Evolutionary conservation across 2,329 filamentous ascomycete genomes (phyloP).

Genomic region (Fusarium mexicanum): DNA sequence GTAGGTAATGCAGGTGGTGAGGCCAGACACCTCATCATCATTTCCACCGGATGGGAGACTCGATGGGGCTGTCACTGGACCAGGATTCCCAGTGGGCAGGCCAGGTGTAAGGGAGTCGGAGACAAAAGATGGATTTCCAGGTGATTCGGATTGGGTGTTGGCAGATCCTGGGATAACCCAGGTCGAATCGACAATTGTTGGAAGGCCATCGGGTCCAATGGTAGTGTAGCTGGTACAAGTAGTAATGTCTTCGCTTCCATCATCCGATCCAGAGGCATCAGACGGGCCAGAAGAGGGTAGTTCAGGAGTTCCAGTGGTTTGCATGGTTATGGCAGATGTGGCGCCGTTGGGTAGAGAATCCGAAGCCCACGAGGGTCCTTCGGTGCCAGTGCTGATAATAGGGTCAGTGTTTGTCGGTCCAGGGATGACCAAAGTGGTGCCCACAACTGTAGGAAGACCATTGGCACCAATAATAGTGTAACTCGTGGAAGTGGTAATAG

Average conservation of each 20-base stretch:
- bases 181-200: constrained; percentile 47
- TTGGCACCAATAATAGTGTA: constrained; percentile 43
- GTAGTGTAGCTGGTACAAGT: constrained; percentile 41
- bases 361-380: constrained; percentile 20
- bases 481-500: constrained; percentile 43
- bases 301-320: constrained; percentile 14
- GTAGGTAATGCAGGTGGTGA: constrained; percentile 46
- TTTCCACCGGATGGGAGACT: constrained; percentile 4
- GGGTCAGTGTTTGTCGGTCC: constrained; percentile 36
- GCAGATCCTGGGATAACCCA: constrained; percentile 42
- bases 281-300: neutral
- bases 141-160: constrained; percentile 27
- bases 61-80: constrained; percentile 27
- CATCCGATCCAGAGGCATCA: constrained; percentile 13
- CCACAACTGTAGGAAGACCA: constrained; percentile 44
- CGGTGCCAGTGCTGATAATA: constrained; percentile 8
- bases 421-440: constrained; percentile 47
- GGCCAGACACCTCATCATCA: neutral
- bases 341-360: constrained; percentile 24
- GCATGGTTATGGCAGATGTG: constrained; percentile 17
- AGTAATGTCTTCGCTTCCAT: constrained; percentile 19
- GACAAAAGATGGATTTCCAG: constrained; percentile 36
- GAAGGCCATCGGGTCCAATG: constrained; percentile 37
- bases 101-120: constrained; percentile 31
- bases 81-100: constrained; percentile 39